Percentiles rank a stretch among this genome's conserved stretches.
These are phyloP conservation scores for Kalaharituber pfeilii DNA, from an alignment of 2,329 filamentous ascomycete species.

Conservation along the genomic window DNA sequence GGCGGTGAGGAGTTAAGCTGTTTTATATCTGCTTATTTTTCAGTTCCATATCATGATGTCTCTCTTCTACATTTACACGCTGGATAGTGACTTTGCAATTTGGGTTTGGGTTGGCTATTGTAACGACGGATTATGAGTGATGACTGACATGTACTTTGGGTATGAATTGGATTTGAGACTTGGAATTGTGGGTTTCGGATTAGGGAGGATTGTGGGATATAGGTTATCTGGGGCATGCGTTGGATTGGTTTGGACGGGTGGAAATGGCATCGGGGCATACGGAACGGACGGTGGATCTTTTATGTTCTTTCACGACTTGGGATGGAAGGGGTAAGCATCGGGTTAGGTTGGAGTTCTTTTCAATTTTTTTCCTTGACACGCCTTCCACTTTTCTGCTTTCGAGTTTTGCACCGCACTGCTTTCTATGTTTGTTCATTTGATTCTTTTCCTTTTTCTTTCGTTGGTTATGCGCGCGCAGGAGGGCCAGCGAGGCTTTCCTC, in stretches of 20 bases:
- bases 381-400: neutral
- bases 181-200: neutral
- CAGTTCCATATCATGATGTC: too few relatives aligned
- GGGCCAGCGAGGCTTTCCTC: too few relatives aligned
- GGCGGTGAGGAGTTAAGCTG: constrained; percentile 1
- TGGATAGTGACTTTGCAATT: neutral
- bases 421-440: too few relatives aligned
- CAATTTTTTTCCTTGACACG: constrained; percentile 9
- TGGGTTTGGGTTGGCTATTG: neutral
- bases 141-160: neutral
- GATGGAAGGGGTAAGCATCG: too few relatives aligned
- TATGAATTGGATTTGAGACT: neutral
- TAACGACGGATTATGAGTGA: neutral
- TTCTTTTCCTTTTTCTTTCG: too few relatives aligned
- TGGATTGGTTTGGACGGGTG: neutral
- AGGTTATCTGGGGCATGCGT: neutral
- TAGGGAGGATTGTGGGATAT: neutral
- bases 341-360: too few relatives aligned
- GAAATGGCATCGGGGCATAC: too few relatives aligned
- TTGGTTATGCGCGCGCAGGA: too few relatives aligned
- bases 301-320: too few relatives aligned
- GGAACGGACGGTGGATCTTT: too few relatives aligned
- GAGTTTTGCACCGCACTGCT: too few relatives aligned
- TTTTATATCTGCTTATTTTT: too few relatives aligned
- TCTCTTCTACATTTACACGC: neutral